Base-by-base conservation (phyloP, 2,329 filamentous ascomycete genomes). In the Elsinoe batatas region DNA sequence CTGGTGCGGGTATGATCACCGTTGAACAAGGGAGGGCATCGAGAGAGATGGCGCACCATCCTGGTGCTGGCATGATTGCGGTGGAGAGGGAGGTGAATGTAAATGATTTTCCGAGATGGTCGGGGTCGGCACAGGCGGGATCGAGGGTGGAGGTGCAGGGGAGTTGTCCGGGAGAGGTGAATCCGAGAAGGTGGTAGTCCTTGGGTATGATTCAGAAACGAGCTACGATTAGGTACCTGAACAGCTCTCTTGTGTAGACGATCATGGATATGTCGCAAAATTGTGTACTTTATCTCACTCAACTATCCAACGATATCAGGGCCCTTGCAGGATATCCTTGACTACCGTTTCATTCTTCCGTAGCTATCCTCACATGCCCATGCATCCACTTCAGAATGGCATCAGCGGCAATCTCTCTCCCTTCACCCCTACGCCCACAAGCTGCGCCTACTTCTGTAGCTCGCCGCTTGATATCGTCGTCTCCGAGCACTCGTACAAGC, bases 31-130 rank as follows among this genome's bases (percentile, higher is more conserved):
- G 17, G 17, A 38, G 36, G 26, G 44, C n/a, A 13, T 4, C 44
- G 30, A 8, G 44, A 30, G 44, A 49, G 44, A 49, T 49, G 44
- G 44, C 44, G 44, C 44, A 49, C 18, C 44, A 49, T 18, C 44
- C 44, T 13, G 20, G 18, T 35, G 44, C 44, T 1, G 44, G 44
- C 22, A 49, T 49, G 44, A 49, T 49, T 35, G 44, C 44, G 13
- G 44, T 49, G 3, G 44, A 49, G 44, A 33, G 44, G 6, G 44
- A 49, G 44, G 12, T 49, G 2, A 30, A 49, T 33, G 30, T 49
- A 2, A 33, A 49, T 49, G 44, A 49, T 10, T 30, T 7, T 20
- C 44, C 44, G 13, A 49, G 44, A n/a, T 13, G 44, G 30, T 49
- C 44, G 1, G 44, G 30, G 44, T 18, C 13, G 44, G 10, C 26